Base-by-base conservation (phyloP, 768 basidiomycete species). In the Lenzites betulinus region DNA sequence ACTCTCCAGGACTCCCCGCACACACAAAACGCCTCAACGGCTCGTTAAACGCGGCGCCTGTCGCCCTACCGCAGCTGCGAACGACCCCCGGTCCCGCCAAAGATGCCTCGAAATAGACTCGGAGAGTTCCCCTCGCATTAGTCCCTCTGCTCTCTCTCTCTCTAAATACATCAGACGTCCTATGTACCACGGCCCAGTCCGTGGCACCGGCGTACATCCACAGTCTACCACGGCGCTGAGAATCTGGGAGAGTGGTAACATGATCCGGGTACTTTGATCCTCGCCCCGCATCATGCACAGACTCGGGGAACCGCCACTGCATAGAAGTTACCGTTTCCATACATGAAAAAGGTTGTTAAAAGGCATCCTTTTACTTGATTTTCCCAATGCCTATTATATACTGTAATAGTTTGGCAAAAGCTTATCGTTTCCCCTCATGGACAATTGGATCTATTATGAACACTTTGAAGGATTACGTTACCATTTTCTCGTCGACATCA, bases 61-160 rank as follows among this genome's bases (percentile, higher is more conserved):
- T 41, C 43, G 47, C 52, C 49, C 49, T 55, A 53, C 54, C 47
- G 60, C 49, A 43, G 54, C 39, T 28, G 28, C 48, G 39, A 50
- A 22, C 54, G 38, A 35, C n/a, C 49, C 49, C 30, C 18, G 18
- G n/a, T 4, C 30, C 54, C 46, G 11, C 56, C 22, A 61, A 55
- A 55, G 39, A 61, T 55, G 51, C 28, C 48, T 51, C 41, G 41
- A 55, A 61, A 61, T 54, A 61, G 60, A 44, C 60, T 61, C 60
- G 54, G 52, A 59, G 51, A 50, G 46, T 54, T 54, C 53, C 48
- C 49, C 26, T 51, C 51, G 39, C 12, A 42, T 41, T 22, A 43
- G 30, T 51, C 59, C 30, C 38, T 39, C 38, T 39, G 7, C 52
- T 49, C 47, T n/a, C 46, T 9, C 3, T 2, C 28, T 15, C 36